Base-by-base conservation (phyloP, 345 rosid genomes). In the Salix dunnii region DNA sequence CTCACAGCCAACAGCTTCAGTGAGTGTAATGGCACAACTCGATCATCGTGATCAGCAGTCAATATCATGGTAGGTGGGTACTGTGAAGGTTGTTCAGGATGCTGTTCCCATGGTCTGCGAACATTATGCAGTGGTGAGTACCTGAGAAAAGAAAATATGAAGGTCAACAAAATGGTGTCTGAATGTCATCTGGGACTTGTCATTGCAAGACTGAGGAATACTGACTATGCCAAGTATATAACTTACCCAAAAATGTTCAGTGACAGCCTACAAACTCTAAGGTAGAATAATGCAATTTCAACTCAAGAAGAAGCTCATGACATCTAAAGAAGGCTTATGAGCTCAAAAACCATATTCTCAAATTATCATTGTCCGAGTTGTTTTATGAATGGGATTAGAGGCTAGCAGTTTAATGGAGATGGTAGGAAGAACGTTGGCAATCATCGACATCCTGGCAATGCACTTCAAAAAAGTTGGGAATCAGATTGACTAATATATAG, bases 21-120 rank as follows among this genome's bases (percentile, higher is more conserved):
- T 0, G 99, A 86, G 80, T 95, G 99, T 67, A 90, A 84, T 18
- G 99, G 98, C 67, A 95, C 98, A 25, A 95, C 91, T 42, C 98
- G 88, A 78, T 96, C 98, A 53, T 96, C 99, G 11, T 96, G 99
- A 82, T 96, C 99, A 43, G 99, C 99, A 6, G 97, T 95, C 85
- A 95, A 85, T 40, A 95, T 84, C 97, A 95, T 90, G 49, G 98
- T 95, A 25, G 99, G 48, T 31, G 99, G 98, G 74, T 93, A 95
- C 78, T 93, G 98, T 42, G 79, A 77, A 43, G 80, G 72, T 73
- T 33, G 58, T 76, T 81, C 87, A 3, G 76, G 78, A 69, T 78
- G 82, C 64, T 83, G 85, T 76, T 91, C 96, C 98, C 99, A 93
- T 67, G 97, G 99, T 80, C 99, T 89, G 86, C 84, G 87, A 74